Conservation (phyloP, 1,139 yeast genomes). For the Scheffersomyces titani region DNA sequence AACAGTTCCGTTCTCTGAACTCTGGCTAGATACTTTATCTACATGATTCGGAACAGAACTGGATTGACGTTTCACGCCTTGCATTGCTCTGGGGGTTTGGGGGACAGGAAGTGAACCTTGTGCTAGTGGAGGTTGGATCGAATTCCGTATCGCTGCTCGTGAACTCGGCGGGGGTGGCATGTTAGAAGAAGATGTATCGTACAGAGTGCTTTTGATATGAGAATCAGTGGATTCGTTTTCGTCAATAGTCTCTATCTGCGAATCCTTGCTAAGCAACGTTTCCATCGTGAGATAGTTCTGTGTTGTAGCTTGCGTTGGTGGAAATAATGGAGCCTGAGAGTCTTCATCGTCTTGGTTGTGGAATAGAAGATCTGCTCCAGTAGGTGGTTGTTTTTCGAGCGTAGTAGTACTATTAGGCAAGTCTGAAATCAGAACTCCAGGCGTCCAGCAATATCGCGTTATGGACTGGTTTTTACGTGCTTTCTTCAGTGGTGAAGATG, state of each 20-base stretch:
- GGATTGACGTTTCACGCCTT: background rate
- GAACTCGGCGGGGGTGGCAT: background rate
- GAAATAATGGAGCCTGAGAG: slow-evolving; percentile 1
- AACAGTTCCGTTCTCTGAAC: background rate
- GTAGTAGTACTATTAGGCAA: background rate
- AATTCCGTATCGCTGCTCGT: background rate
- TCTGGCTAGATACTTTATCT: background rate
- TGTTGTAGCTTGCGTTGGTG: background rate
- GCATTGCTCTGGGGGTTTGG: background rate
- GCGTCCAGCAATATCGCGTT: background rate
- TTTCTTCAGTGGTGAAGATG: background rate
- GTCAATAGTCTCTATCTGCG: background rate
- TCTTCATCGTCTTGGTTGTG: background rate
- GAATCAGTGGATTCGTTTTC: background rate
- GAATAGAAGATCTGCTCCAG: slow-evolving; percentile 4
- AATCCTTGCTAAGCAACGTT: background rate
- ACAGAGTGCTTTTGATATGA: background rate
- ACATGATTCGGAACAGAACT: background rate
- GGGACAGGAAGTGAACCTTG: background rate
- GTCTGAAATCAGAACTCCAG: slow-evolving; percentile 1
- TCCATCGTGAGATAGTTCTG: background rate
- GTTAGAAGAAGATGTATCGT: background rate
- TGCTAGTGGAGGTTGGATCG: background rate
- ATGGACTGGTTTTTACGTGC: background rate
- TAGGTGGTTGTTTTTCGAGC: background rate